Conservation (phyloP, 1,284 basidiomycete genomes). For the Rhodotorula sp. region DNA sequence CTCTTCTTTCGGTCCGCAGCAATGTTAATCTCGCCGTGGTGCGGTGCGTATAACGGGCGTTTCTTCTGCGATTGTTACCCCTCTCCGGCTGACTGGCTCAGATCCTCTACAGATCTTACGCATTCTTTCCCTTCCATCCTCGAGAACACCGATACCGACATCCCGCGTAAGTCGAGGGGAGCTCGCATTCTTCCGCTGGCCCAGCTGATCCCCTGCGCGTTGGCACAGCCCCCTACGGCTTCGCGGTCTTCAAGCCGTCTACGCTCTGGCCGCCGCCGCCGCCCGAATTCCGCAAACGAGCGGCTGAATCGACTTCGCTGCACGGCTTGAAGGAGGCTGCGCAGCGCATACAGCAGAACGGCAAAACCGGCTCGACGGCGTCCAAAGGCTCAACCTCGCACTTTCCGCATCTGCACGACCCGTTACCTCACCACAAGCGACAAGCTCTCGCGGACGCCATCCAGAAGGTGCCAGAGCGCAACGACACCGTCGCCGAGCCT, state of each 20-base stretch:
- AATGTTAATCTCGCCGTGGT: constrained; percentile 70
- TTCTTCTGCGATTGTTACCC: no score
- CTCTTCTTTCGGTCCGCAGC: constrained; percentile 39
- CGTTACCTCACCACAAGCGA: constrained; percentile 17
- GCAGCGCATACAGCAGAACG: not conserved
- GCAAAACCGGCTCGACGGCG: not conserved
- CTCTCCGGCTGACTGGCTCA: not conserved
- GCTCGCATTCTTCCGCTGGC: not conserved
- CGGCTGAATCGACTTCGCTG: constrained; percentile 30
- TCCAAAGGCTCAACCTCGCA: not conserved
- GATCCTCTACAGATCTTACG: constrained; percentile 68
- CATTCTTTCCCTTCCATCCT: constrained; percentile 90
- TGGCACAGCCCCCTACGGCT: constrained; percentile 40
- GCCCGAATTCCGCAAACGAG: constrained; percentile 57
- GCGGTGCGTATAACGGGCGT: constrained; percentile 8
- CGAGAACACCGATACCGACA: constrained; percentile 72
- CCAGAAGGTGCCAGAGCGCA: constrained; percentile 11
- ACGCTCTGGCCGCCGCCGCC: constrained; percentile 84
- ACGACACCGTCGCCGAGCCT: constrained; percentile 18
- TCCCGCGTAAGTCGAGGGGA: constrained; percentile 55
- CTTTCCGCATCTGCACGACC: constrained; percentile 9
- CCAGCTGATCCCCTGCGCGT: not conserved
- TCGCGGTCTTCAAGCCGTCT: constrained; percentile 64
- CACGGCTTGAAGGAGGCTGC: constrained; percentile 60
- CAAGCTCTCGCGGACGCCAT: constrained; percentile 26